Base-by-base conservation (phyloP, 2,329 filamentous ascomycete genomes). In the Chaetomium sp. region DNA sequence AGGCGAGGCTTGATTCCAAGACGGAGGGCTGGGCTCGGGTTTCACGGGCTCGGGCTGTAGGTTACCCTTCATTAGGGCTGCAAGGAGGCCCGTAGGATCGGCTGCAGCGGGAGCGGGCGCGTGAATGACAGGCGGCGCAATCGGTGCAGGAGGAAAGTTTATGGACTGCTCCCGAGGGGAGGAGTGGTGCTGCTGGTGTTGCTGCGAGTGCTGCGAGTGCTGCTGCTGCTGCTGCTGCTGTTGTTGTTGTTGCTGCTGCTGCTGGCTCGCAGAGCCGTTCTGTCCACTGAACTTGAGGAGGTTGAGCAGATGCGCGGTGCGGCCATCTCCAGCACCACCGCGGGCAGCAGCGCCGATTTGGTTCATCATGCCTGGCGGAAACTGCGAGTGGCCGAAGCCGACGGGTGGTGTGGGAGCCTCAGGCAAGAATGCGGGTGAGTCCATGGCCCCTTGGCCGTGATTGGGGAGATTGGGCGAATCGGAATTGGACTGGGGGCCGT, bases 61-160 rank as follows among this genome's bases (percentile, higher is more conserved):
- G 54, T 74, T 74, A 58, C 81, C 81, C 67, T 79, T 77, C 77
- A 84, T 84, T 68, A 84, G 74, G 55, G 79, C 80, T 55, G 81
- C 80, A 53, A 84, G 74, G 59, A 83, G 70, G 54, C 81, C 81
- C 45, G 75, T 75, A 32, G 81, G 81, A 58, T 84, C 81, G 52
- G 78, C 78, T 44, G 75, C 72, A 34, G 77, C 71, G 1, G 81
- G 81, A 8, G 80, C 79, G 1, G 81, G 81, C 55, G 80, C 79
- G 56, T 84, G 78, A 36, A 84, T 76, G 61, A 66, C 60, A 59
- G 66, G 56, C 58, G 70, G 60, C 55, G 61, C 47, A 60, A 65
- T 52, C 59, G 65, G 55, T 55, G 64, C 38, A 58, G 61, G 52
- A 60, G 61, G 45, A 52, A 58, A 62, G 53, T 43, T 60, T 49